Conservation (phyloP, 2,329 filamentous ascomycete genomes). For the Penicillium olsonii region DNA sequence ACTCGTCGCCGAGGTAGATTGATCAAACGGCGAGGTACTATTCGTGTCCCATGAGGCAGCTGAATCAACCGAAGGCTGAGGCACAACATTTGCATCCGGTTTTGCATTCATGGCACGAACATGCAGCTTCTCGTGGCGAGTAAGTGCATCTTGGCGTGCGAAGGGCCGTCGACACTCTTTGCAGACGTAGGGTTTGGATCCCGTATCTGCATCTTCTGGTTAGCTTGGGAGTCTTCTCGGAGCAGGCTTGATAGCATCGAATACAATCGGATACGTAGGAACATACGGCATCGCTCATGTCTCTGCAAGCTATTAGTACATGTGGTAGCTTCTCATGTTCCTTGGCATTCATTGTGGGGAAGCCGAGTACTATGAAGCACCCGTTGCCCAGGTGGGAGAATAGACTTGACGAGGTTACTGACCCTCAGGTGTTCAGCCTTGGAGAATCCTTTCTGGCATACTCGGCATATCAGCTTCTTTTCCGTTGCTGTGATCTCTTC, state of each 20-base stretch:
- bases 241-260: no score
- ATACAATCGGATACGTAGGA: not conserved
- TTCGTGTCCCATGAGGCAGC: conserved; percentile 29
- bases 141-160: conserved; percentile 48
- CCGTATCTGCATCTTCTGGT: conserved; percentile 37
- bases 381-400: no score
- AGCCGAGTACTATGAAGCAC: not conserved
- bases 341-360: conserved; percentile 14
- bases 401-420: conserved; percentile 16
- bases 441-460: conserved; percentile 45
- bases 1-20: conserved; percentile 21
- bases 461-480: conserved; percentile 39
- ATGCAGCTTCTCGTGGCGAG: conserved; percentile 48
- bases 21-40: conserved; percentile 19
- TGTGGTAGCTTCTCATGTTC: not conserved
- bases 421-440: conserved; percentile 46
- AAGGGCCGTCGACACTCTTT: conserved; percentile 45
- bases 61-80: conserved; percentile 20
- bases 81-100: conserved; percentile 13
- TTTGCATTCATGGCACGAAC: conserved; percentile 30
- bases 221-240: conserved; percentile 13
- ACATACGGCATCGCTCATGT: conserved; percentile 48
- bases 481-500: conserved; percentile 13
- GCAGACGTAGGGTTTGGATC: conserved; percentile 45
- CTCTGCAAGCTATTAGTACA: conserved; percentile 32